phyloP scores from a whole-genome alignment of 2,329 filamentous ascomycete genomes.

The Colletotrichum plurivorum region DNA sequence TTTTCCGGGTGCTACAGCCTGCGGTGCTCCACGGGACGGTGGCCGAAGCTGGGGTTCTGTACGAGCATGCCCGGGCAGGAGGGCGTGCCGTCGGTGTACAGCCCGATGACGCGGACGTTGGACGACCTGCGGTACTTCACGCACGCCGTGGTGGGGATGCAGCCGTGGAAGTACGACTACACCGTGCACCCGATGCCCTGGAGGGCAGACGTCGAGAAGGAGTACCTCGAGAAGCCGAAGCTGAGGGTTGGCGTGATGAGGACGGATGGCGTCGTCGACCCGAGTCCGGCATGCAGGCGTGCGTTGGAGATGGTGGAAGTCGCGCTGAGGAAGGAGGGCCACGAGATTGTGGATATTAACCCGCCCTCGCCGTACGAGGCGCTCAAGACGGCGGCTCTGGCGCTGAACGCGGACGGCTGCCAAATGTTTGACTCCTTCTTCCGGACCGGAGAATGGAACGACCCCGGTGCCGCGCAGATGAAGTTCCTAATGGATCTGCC shows the following conservation, averaged over 20 bases:
- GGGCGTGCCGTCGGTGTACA: conserved; percentile 89
- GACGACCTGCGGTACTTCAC: conserved; percentile 90
- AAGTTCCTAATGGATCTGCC: conserved; percentile 81
- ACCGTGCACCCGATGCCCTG: conserved; percentile 88
- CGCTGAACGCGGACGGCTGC: conserved; percentile 89
- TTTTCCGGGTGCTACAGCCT: conserved; percentile 92
- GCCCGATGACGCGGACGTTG: conserved; percentile 90
- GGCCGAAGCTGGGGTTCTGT: conserved; percentile 86
- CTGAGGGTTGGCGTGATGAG: conserved; percentile 83
- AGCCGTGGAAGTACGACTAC: conserved; percentile 91
- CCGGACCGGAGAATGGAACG: conserved; percentile 82
- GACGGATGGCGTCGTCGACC: conserved; percentile 87
- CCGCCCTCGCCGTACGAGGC: conserved; percentile 82
- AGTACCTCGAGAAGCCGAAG: conserved; percentile 72
- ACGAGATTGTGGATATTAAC: conserved; percentile 76
- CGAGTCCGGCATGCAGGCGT: conserved; percentile 85
- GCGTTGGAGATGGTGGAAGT: conserved; percentile 79
- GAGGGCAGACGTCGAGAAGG: conserved; percentile 73
- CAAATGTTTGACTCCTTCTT: conserved; percentile 84
- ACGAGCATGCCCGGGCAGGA: conserved; percentile 96
- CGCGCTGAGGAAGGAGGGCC: conserved; percentile 79
- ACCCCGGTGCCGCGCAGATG: conserved; percentile 83
- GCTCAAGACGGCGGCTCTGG: conserved; percentile 81
- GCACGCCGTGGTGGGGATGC: conserved; percentile 81
- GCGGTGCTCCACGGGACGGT: conserved; percentile 88